Conservation (phyloP, 768 basidiomycete species). For the Mrakia hoshinonis region DNA sequence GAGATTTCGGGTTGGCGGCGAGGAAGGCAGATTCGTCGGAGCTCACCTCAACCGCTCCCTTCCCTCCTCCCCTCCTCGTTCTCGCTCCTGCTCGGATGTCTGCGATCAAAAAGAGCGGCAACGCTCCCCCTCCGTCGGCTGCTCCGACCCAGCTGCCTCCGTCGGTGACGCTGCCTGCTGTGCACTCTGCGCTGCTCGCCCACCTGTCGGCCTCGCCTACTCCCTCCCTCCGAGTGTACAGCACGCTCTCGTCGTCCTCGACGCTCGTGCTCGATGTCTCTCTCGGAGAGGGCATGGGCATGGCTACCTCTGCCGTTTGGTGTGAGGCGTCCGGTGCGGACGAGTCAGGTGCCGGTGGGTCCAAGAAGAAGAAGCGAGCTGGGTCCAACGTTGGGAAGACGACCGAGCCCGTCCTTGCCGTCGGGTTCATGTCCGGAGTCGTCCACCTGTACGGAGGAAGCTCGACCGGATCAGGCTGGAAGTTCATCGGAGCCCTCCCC, state of each 20-base stretch:
- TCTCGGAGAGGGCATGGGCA: slow-evolving; percentile 12
- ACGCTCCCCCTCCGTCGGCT: slow-evolving; percentile 11
- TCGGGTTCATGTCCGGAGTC: slow-evolving; percentile 6
- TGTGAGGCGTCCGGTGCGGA: background rate
- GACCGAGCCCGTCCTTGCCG: slow-evolving; percentile 14
- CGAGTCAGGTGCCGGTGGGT: background rate
- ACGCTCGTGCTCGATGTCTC: slow-evolving; percentile 11
- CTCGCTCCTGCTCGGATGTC: background rate
- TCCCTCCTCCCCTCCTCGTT: background rate
- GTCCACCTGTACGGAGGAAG: slow-evolving; percentile 8
- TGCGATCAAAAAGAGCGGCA: slow-evolving; percentile 11
- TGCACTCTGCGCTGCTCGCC: slow-evolving; percentile 2
- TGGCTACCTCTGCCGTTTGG: slow-evolving; percentile 18
- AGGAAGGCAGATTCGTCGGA: no score
- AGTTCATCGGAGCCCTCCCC: slow-evolving; percentile 9
- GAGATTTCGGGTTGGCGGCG: no score
- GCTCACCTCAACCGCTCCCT: background rate
- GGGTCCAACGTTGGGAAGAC: background rate
- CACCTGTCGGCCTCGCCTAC: slow-evolving; percentile 14
- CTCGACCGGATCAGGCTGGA: slow-evolving; percentile 1
- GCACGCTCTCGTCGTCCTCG: slow-evolving; percentile 1
- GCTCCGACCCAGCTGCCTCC: slow-evolving; percentile 13
- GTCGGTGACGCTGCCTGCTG: background rate
- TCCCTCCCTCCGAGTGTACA: slow-evolving; percentile 14
- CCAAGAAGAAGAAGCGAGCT: slow-evolving; percentile 9